A percentile compares a stretch with the other conserved stretches of the same genome.
Conservation (phyloP, 257 asterid genomes). For the Linaria vulgaris region DNA sequence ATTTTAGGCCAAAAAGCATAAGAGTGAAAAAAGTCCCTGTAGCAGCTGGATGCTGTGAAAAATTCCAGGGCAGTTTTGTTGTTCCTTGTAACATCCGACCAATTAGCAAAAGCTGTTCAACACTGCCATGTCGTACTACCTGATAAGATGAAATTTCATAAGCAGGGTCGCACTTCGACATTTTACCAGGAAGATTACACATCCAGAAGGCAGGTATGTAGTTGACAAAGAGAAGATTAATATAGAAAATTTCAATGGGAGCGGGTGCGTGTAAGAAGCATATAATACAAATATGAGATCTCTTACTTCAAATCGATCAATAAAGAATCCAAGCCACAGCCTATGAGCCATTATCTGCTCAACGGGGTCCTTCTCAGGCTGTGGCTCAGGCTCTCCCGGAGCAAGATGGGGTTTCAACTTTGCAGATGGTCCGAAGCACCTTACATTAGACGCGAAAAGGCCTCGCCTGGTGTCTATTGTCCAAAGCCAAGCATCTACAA, state of each 20-base stretch:
- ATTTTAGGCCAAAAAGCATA: constrained; percentile 94
- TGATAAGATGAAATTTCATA: constrained; percentile 30
- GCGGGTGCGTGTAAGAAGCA: constrained; percentile 14
- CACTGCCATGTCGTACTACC: constrained; percentile 93
- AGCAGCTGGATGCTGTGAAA: constrained; percentile 92
- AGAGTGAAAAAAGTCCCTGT: constrained; percentile 92
- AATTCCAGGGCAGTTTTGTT: constrained; percentile 79
- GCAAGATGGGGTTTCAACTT: constrained; percentile 96
- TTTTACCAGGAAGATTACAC: constrained; percentile 17
- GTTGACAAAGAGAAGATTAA: background rate
- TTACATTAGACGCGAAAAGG: constrained; percentile 82
- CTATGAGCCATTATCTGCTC: constrained; percentile 93
- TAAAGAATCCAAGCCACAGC: constrained; percentile 95
- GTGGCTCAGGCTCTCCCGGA: constrained; percentile 87
- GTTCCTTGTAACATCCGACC: constrained; percentile 97
- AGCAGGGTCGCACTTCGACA: constrained; percentile 13
- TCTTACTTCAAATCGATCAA: constrained; percentile 95
- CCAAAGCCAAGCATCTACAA: constrained; percentile 99
- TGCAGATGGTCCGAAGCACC: constrained; percentile 91
- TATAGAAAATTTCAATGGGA: constrained; percentile 24
- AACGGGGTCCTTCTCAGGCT: constrained; percentile 83
- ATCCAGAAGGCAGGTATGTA: constrained; percentile 3
- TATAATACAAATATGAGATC: constrained; percentile 21
- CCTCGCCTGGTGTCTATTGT: constrained; percentile 96
- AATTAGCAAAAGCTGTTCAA: constrained; percentile 88